phyloP scores from a whole-genome alignment of 1,284 basidiomycete genomes.

The Porogramme epimiltina region DNA sequence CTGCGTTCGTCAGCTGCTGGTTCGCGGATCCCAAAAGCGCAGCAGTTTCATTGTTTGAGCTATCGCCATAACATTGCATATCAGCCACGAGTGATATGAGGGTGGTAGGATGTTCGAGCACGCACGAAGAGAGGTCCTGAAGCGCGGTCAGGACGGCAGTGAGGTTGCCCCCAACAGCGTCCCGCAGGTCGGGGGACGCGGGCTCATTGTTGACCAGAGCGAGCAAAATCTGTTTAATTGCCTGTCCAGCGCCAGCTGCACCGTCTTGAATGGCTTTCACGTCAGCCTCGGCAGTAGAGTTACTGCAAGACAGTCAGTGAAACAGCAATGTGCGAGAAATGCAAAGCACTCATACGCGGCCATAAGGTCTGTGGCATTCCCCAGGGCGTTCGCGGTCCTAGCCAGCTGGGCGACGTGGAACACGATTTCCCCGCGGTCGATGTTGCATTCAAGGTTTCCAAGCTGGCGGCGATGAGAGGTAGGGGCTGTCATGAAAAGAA shows the following conservation, averaged over 20 bases:
- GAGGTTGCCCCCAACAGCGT: constrained; percentile 12
- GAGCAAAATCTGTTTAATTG: constrained; percentile 12
- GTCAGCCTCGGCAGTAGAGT: constrained; percentile 4
- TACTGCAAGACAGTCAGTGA: neutral
- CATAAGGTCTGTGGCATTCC: constrained; percentile 8
- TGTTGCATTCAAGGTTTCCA: constrained; percentile 27
- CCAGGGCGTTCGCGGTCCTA: constrained; percentile 8
- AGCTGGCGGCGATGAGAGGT: constrained; percentile 18
- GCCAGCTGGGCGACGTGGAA: constrained; percentile 20
- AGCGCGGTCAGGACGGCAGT: constrained; percentile 7
- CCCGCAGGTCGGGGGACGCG: constrained; percentile 9
- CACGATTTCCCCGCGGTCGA: constrained; percentile 26
- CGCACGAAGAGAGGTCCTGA: constrained; percentile 13
- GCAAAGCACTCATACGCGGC: constrained; percentile 8
- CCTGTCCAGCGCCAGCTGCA: constrained; percentile 4
- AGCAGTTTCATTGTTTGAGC: constrained; percentile 7
- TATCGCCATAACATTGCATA: neutral
- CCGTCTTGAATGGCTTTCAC: constrained; percentile 9
- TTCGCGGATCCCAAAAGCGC: constrained; percentile 5
- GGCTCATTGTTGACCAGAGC: constrained; percentile 10
- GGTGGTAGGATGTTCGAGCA: neutral
- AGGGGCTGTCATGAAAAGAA: constrained; percentile 2
- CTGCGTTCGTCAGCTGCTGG: constrained; percentile 12
- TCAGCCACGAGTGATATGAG: neutral
- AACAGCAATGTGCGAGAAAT: too few relatives aligned